These are phyloP conservation scores for Fusarium sacchari DNA, from an alignment of 2,329 filamentous ascomycete genomes.

Conservation along the genomic window DNA sequence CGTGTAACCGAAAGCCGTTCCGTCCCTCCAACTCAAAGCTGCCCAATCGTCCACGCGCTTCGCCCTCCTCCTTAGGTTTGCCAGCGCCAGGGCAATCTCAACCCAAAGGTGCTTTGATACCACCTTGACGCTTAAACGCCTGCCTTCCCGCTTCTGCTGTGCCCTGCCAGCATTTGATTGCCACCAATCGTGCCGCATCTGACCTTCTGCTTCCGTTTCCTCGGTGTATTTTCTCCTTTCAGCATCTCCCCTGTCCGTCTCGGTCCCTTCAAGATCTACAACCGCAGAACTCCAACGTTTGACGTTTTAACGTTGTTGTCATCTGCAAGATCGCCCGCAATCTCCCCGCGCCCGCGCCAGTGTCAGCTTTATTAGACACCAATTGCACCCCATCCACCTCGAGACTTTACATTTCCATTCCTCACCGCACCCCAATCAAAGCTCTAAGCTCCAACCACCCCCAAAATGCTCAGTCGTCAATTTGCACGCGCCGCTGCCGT, in stretches of 20 bases:
- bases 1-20: conserved; percentile 43
- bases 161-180: conserved; percentile 35
- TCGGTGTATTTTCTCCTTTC: conserved; percentile 34
- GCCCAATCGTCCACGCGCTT: conserved; percentile 35
- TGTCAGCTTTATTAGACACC: conserved; percentile 32
- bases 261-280: conserved; percentile 26
- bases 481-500: conserved; percentile 57
- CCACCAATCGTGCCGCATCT: conserved; percentile 40
- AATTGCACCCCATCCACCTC: conserved; percentile 15
- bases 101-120: conserved; percentile 30
- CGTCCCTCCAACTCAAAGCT: conserved; percentile 43
- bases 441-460: conserved; percentile 33
- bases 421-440: conserved; percentile 7
- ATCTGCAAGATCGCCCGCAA: conserved; percentile 25
- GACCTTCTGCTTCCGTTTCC: conserved; percentile 38
- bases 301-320: conserved; percentile 31
- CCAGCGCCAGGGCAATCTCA: conserved; percentile 37
- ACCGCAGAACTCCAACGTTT: conserved; percentile 23
- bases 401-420: conserved; percentile 24
- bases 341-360: conserved; percentile 25
- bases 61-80: conserved; percentile 24
- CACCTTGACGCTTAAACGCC: conserved; percentile 30
- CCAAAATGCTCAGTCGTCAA: conserved; percentile 61
- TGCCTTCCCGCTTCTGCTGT: conserved; percentile 40
- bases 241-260: conserved; percentile 31